Evolutionary conservation across 1,139 yeast genomes (phyloP), one percentile per base, ranked within the genome.

Genomic region (Sugiyamaella xylanicola): DNA sequence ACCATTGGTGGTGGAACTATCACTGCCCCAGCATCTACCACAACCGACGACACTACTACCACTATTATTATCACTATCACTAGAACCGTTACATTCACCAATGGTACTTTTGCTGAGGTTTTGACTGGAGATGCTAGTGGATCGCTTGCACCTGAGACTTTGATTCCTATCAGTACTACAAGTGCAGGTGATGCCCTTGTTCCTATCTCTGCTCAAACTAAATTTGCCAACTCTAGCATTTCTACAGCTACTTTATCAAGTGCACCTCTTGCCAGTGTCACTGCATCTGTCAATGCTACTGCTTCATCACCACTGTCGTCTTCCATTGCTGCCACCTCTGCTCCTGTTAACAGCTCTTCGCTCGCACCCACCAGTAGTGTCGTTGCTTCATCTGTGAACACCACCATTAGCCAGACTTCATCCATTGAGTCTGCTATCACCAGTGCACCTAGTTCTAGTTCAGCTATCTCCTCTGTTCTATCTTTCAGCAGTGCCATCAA

Each of bases 301-400:
- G 58, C 70, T 51, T 64, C 71, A 39, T 21, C 21, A 25, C 57
- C 64, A 3, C 54, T 55, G 3, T 61, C 72, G 21, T 65, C 71
- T 54, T 41, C 59, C 15, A 63, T 69, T 25, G 58, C 69, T 53
- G 58, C 69, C 53, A 59, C 62, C n/a, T 60, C 68, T 44, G 63
- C 69, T 39, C 43, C 60, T 1, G 63, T 66, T 58, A 68, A 70
- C 21, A 5, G 53, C 64, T 20, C 63, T 69, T 45, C 13, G 4
- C n/a, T 17, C 7, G 5, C 13, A 4, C 17, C 39, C 57, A 11
- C 69, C 72, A 43, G 56, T 61, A 51, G 55, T n/a, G 35, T 51
- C 17, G 32, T 20, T 11, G 17, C 22, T 5, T n/a, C 52, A 19
- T 48, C 52, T 16, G 49, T 27, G 19, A 35, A 48, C 25, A 65